phyloP scores from a whole-genome alignment of 2,329 filamentous ascomycete genomes.

The Aspergillus pseudoglaucus region DNA sequence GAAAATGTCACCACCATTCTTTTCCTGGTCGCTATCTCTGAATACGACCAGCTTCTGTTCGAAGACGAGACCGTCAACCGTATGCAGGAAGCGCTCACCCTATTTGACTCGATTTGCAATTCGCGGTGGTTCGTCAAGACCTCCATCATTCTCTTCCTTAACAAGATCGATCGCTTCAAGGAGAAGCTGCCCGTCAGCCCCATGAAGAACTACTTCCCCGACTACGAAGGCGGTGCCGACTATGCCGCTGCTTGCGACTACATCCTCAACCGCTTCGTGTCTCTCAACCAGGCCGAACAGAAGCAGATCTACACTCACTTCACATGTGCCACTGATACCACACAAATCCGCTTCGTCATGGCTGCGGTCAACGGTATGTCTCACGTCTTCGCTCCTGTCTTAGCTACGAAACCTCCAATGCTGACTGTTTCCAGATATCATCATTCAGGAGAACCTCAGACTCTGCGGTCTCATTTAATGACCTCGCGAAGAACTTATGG shows the following conservation, averaged over 20 bases:
- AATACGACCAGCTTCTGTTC: conserved; percentile 93
- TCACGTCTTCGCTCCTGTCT: background rate
- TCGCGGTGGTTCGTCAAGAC: conserved; percentile 68
- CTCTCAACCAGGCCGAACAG: conserved; percentile 96
- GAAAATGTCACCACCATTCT: conserved; percentile 96
- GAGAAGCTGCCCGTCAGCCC: conserved; percentile 67
- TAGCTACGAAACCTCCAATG: background rate
- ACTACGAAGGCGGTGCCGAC: conserved; percentile 86
- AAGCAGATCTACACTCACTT: conserved; percentile 99
- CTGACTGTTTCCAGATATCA: conserved; percentile 66
- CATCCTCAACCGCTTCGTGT: conserved; percentile 97
- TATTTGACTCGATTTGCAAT: conserved; percentile 69
- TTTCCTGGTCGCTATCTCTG: conserved; percentile 92
- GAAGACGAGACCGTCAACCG: conserved; percentile 88
- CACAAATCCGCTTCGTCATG: conserved; percentile 99
- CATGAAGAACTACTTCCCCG: conserved; percentile 71
- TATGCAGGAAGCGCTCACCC: conserved; percentile 65
- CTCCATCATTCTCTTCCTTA: conserved; percentile 66
- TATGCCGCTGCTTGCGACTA: conserved; percentile 96
- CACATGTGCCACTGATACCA: conserved; percentile 96
- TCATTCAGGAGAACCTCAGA: conserved; percentile 98
- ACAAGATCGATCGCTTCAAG: conserved; percentile 71
- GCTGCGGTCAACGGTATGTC: conserved; percentile 90
- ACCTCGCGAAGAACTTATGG: conserved; percentile 15
- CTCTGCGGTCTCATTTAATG: conserved; percentile 91